Evolutionary conservation across 768 basidiomycete genomes (phyloP).

Genomic region (Pleurotus ostreatus): DNA sequence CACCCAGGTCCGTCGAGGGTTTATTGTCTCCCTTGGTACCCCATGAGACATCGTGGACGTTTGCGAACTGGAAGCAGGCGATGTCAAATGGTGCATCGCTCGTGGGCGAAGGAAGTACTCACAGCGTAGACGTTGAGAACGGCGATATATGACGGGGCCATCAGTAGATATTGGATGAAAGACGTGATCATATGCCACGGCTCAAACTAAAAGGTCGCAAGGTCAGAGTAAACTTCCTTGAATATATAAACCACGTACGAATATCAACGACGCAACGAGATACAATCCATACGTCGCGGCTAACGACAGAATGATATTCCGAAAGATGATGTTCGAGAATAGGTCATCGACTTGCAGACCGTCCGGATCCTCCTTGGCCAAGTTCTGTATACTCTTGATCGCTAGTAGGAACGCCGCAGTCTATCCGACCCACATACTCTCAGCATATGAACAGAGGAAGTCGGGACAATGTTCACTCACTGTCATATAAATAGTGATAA

Average conservation of each 20-base stretch:
- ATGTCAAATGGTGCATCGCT: background rate
- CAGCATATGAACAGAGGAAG: no score
- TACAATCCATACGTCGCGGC: constrained; percentile 90
- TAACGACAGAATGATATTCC: constrained; percentile 83
- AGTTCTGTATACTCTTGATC: constrained; percentile 68
- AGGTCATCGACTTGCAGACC: constrained; percentile 53
- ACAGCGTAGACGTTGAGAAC: constrained; percentile 91
- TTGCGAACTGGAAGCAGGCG: constrained; percentile 56
- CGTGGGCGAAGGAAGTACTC: constrained; percentile 18
- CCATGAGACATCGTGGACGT: constrained; percentile 92
- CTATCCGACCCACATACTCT: constrained; percentile 27
- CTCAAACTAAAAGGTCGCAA: constrained; percentile 56
- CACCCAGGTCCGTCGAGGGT: constrained; percentile 79
- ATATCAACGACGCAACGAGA: constrained; percentile 74
- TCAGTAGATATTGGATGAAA: constrained; percentile 86
- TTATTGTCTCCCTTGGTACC: constrained; percentile 96
- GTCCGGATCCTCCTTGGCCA: constrained; percentile 42
- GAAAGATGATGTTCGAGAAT: constrained; percentile 76
- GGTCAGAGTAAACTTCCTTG: background rate
- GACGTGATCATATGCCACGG: constrained; percentile 99
- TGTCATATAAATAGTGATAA: constrained; percentile 97
- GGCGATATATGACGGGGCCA: constrained; percentile 92
- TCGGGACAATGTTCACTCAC: constrained; percentile 30
- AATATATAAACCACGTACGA: constrained; percentile 48
- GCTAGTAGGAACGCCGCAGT: constrained; percentile 78